Conservation (phyloP, 176 grass and related monocot species). For the Oryza rufipogon region DNA sequence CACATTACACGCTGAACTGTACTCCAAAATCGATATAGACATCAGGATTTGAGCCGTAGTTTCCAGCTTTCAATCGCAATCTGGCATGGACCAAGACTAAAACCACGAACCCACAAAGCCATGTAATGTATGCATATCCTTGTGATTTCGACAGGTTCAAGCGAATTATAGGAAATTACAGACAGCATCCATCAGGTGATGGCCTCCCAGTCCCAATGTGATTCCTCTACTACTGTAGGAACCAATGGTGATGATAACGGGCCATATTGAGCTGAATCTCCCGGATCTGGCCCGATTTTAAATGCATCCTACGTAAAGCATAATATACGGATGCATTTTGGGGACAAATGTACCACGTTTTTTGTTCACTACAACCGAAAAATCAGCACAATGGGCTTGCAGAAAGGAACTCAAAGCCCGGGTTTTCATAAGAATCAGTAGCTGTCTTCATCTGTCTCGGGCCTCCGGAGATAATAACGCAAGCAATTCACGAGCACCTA, state of each 20-base stretch:
- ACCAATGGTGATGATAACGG: slow-evolving; percentile 11
- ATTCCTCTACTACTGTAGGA: slow-evolving; percentile 36
- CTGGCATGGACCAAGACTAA: background rate
- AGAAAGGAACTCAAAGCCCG: slow-evolving; percentile 23
- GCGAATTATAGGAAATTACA: slow-evolving; percentile 21
- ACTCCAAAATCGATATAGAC: too few species aligned
- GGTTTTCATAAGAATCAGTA: slow-evolving; percentile 60
- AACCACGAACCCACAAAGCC: background rate
- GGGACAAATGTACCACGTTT: slow-evolving; percentile 4
- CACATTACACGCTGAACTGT: background rate
- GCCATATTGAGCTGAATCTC: slow-evolving; percentile 1
- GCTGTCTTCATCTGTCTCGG: slow-evolving; percentile 92
- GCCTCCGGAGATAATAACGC: slow-evolving; percentile 91
- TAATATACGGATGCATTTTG: background rate
- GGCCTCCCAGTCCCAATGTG: slow-evolving; percentile 1
- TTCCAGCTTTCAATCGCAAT: background rate
- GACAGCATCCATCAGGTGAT: background rate
- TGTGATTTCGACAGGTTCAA: slow-evolving; percentile 30
- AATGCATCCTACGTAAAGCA: slow-evolving; percentile 21
- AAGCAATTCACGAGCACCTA: slow-evolving; percentile 76
- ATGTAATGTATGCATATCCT: background rate
- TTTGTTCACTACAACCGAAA: slow-evolving; percentile 21
- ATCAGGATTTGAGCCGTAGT: background rate
- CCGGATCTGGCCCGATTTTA: slow-evolving; percentile 31
- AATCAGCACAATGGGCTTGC: slow-evolving; percentile 28